Conservation (phyloP, 139 green algal genomes). For the Pycnococcus provasolii region DNA sequence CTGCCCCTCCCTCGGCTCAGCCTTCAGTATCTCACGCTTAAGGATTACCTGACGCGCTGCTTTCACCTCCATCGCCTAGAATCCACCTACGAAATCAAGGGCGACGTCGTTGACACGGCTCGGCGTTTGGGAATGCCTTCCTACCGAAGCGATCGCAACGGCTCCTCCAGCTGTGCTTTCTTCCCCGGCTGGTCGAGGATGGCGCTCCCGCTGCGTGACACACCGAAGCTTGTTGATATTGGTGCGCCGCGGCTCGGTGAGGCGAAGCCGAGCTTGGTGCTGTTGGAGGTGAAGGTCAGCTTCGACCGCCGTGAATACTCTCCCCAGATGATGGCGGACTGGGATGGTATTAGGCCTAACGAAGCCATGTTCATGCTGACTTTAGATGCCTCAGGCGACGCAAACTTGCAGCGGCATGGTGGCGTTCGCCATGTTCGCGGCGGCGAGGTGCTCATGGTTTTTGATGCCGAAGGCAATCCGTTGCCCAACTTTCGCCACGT, state of each 20-base stretch:
- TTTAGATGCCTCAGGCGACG: conserved; percentile 25
- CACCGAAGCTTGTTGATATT: conserved; percentile 51
- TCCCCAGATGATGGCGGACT: conserved; percentile 61
- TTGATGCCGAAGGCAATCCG: conserved; percentile 51
- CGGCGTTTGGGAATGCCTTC: conserved; percentile 41
- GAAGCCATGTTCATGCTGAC: conserved; percentile 93
- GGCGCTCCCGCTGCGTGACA: conserved; percentile 61
- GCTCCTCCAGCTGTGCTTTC: too few relatives aligned
- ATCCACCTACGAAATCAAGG: conserved; percentile 91
- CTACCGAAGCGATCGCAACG: too few relatives aligned
- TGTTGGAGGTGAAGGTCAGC: conserved; percentile 61
- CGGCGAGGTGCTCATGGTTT: conserved; percentile 68
- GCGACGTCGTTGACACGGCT: conserved; percentile 80
- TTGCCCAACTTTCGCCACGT: conserved; percentile 88
- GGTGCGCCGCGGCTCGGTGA: conserved; percentile 73
- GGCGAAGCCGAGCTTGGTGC: conserved; percentile 66
- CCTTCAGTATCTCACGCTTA: conserved; percentile 90
- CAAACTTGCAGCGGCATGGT: conserved; percentile 36
- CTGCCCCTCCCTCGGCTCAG: conserved; percentile 94
- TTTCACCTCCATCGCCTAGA: conserved; percentile 95
- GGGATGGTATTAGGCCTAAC: conserved; percentile 82
- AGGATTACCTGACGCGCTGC: conserved; percentile 95
- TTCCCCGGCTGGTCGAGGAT: conserved; percentile 83
- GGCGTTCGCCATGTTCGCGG: conserved; percentile 70
- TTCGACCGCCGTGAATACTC: conserved; percentile 33